phyloP scores from a whole-genome alignment of 2,329 filamentous ascomycete species.

The Didymella segeticola region DNA sequence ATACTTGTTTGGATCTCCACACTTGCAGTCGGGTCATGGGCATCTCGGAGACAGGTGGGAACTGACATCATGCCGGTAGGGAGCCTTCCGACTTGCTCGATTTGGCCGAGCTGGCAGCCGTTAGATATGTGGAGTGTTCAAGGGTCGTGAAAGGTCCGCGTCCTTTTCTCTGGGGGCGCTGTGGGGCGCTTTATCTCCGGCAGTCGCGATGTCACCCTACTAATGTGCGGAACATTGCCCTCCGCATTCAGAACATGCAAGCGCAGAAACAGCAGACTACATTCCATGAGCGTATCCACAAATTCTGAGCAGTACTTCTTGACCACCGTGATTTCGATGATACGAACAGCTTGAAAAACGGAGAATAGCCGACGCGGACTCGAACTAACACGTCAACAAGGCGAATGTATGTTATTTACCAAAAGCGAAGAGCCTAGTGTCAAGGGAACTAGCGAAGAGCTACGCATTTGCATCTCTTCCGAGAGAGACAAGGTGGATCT shows the following conservation, averaged over 20 bases:
- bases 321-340: background rate
- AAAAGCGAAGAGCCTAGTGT: no score
- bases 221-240: background rate
- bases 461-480: no score
- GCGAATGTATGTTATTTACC: no score
- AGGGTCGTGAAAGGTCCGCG: constrained; percentile 4
- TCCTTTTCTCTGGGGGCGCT: constrained; percentile 11
- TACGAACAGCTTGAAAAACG: no score
- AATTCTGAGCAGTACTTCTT: background rate
- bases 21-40: background rate
- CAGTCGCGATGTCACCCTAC: constrained; percentile 8
- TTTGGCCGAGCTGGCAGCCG: constrained; percentile 20
- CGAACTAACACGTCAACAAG: no score
- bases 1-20: background rate
- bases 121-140: constrained; percentile 22
- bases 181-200: constrained; percentile 12
- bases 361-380: no score
- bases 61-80: constrained; percentile 24
- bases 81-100: constrained; percentile 17
- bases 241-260: constrained; percentile 3
- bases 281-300: background rate
- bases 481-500: no score
- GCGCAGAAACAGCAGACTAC: background rate
- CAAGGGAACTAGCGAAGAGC: no score
- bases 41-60: background rate